Evolutionary conservation across 2,329 filamentous ascomycete species (phyloP), one percentile per base, ranked within the genome.

Genomic region (Aspergillus tanneri): DNA sequence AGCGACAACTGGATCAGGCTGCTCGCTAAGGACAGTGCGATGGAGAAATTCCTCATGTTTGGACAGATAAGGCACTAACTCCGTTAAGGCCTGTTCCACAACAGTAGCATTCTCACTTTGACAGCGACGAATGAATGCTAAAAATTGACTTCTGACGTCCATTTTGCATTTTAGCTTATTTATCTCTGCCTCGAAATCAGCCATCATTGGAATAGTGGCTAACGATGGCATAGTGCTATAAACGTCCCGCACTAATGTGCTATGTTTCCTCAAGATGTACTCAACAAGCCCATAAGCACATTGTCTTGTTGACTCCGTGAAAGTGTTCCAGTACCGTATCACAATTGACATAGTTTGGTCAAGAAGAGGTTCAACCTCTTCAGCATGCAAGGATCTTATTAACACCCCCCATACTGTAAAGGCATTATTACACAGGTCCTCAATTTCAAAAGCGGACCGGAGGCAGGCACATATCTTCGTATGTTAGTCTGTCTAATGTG

Each of bases 331-430:
- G 61, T 93, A 86, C 57, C 86, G 84, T 19, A 87, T 84, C 40
- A 97, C 84, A 32, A 96, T 82, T 44, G 91, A 90, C 57, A 97
- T 90, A 0, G 91, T 95, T 49, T 92, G 90, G 64, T 96, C 90
- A 7, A 97, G 75, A 28, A 96, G 78, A 21, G 83, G 78, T 55
- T 87, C 85, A 5, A 96, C 78, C 61, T 96, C 91, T 19, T 90
- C 86, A 47, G 85, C 84, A 8, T 86, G 85, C 39, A 97, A 77
- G 43, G 85, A 81, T 22, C 73, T 80, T 14, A 97, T 79, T 72
- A 99, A 84, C 7, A 84, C 79, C 21, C 83, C 79, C 93, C 93
- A 99, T 40, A 90, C 89, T 3, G 80, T 82, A 60, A 97, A 91
- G 2, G 90, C 88, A 23, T 83, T 77, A 52, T 89, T 79, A 52